phyloP scores from a whole-genome alignment of 306 rosid genomes.

The Delonix regia region DNA sequence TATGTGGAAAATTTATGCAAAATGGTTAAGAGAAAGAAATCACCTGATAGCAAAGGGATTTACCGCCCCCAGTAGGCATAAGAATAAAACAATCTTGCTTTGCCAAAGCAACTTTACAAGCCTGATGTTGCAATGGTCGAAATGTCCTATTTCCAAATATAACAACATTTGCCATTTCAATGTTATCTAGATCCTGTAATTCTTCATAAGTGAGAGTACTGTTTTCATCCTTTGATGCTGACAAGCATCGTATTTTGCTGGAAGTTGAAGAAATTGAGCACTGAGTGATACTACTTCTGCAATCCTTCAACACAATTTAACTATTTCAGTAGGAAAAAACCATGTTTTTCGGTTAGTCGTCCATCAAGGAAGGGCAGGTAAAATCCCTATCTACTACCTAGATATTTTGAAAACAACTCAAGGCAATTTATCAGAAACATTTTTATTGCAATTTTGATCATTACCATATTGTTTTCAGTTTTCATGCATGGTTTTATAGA shows the following conservation, averaged over 20 bases:
- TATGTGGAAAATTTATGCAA: conserved; percentile 6
- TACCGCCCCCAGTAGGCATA: conserved; percentile 99
- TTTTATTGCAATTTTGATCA: conserved; percentile 11
- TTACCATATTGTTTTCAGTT: background rate
- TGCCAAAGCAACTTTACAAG: conserved; percentile 79
- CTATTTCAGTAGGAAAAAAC: conserved; percentile 34
- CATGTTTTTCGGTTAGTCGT: conserved; percentile 2
- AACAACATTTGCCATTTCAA: conserved; percentile 91
- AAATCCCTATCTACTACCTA: conserved; percentile 16
- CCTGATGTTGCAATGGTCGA: conserved; percentile 91
- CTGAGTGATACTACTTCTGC: conserved; percentile 64
- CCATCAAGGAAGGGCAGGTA: conserved; percentile 7
- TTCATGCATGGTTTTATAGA: conserved; percentile 17
- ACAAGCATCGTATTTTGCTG: conserved; percentile 41
- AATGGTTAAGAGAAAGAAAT: conserved; percentile 41
- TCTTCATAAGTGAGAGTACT: conserved; percentile 65
- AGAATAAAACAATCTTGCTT: conserved; percentile 87
- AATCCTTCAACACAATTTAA: conserved; percentile 53
- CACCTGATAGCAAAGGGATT: conserved; percentile 98
- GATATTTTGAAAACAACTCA: conserved; percentile 15
- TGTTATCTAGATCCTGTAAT: conserved; percentile 71
- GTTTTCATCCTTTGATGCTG: conserved; percentile 41
- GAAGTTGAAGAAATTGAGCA: conserved; percentile 53
- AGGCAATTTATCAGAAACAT: conserved; percentile 8
- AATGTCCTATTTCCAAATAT: conserved; percentile 77